Base-by-base conservation (phyloP, 2,329 filamentous ascomycete genomes). In the Aspergillus hortae region DNA sequence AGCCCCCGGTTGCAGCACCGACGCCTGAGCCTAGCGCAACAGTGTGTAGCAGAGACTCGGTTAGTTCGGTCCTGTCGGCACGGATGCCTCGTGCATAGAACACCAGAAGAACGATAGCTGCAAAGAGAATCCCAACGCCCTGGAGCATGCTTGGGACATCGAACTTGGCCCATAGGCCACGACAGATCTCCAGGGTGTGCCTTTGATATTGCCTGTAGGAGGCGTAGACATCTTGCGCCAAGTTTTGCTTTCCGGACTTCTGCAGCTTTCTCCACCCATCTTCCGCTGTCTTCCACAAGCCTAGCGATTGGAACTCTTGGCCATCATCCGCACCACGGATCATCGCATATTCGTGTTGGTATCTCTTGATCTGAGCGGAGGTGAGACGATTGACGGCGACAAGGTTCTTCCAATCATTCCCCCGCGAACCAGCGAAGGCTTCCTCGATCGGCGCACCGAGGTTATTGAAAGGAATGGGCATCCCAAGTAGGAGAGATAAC, bases 391-490 rank as follows among this genome's bases (percentile, higher is more conserved):
- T 89, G 0, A 92, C 91, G 2, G 81, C 77, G 0, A 89, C 89
- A 40, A 99, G 76, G 58, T 89, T 94, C 44, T 84, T 77, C 82
- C 87, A 94, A 54, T 90, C 81, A 32, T 82, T 80, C 27, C 87
- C 88, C 19, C 81, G 78, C 1, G 75, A 71, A 1, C 89, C 89
- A 15, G 87, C 80, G 71, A 99, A 99, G 2, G 91, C 92, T 71
- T 99, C 94, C 59, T 95, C 89, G 56, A 99, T 96, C 0, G 94
- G 94, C 6, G 83, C 85, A 46, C 94, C 94, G 6, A 99, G 81
- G 66, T 94, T 99, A 70, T 97, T 99, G 77, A 90, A 99, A 0
- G 94, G 94, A 55, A 99, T 92, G 0, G 94, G 92, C 55, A 96
- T 81, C 7, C 94, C 94, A 1, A 99, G 78, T 0, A 99, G 80